Evolutionary conservation across 2,329 filamentous ascomycete genomes (phyloP).

Genomic region (Teratosphaeria zuluensis): DNA sequence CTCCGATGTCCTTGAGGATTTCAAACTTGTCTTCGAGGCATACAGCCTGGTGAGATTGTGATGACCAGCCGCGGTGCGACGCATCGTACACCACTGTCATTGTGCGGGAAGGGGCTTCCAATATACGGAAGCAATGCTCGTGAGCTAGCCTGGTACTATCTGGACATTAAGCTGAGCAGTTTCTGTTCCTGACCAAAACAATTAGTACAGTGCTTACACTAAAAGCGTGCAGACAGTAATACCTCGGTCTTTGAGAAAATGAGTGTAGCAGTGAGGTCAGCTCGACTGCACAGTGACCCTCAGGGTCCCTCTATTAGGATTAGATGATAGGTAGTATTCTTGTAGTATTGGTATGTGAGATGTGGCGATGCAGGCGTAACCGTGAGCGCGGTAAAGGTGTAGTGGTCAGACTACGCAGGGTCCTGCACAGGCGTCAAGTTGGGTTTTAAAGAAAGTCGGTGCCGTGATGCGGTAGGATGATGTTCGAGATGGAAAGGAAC

Average conservation of each 20-base stretch:
- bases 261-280: not conserved
- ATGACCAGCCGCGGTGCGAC: conserved; percentile 54
- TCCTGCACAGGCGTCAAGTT: conserved; percentile 23
- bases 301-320: conserved; percentile 9
- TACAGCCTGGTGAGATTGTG: conserved; percentile 38
- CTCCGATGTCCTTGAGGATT: conserved; percentile 93
- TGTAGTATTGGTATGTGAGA: conserved; percentile 4
- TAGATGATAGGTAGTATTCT: conserved; percentile 11
- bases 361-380: not conserved
- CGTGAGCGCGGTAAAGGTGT: conserved; percentile 1
- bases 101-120: conserved; percentile 26
- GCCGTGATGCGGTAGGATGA: conserved; percentile 12
- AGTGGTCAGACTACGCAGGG: conserved; percentile 15
- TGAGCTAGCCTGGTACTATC: conserved; percentile 10
- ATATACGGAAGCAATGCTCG: conserved; percentile 13
- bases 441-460: conserved; percentile 25
- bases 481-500: not conserved
- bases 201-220: not conserved
- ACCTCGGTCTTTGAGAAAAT: conserved; percentile 3
- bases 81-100: conserved; percentile 71
- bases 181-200: not conserved
- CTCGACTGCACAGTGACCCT: conserved; percentile 2
- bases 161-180: conserved; percentile 13
- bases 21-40: conserved; percentile 90
- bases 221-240: not conserved